phyloP scores from a whole-genome alignment of 805 yeast species.

The Saturnispora hagleri region DNA sequence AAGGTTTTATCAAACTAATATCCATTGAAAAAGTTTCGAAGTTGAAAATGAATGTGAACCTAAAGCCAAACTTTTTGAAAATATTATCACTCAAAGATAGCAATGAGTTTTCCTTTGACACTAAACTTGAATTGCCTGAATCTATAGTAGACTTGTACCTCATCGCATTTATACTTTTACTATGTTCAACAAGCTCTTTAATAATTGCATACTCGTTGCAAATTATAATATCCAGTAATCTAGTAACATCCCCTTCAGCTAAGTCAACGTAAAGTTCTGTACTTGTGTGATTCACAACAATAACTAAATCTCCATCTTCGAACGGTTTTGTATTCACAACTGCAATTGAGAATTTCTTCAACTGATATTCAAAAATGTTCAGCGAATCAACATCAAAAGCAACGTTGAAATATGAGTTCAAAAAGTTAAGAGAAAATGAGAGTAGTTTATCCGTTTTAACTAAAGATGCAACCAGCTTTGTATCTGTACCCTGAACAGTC shows the following conservation, averaged over 20 bases:
- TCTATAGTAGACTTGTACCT: background rate
- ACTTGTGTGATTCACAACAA: constrained; percentile 13
- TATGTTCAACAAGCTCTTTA: constrained; percentile 12
- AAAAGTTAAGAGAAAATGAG: constrained; percentile 18
- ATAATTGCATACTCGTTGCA: constrained; percentile 20
- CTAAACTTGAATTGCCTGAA: background rate
- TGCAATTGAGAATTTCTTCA: constrained; percentile 11
- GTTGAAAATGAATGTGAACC: background rate
- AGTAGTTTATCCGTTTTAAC: constrained; percentile 12
- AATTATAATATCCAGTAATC: constrained; percentile 16
- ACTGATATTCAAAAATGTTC: constrained; percentile 12
- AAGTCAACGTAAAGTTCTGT: constrained; percentile 14
- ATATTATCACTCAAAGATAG: background rate
- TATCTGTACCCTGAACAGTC: constrained; percentile 15
- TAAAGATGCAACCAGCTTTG: constrained; percentile 14
- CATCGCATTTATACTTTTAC: background rate
- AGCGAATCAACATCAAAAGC: constrained; percentile 8
- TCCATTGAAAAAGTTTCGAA: constrained; percentile 1
- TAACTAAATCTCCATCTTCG: constrained; percentile 17
- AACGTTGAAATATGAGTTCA: constrained; percentile 7
- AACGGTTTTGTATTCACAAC: constrained; percentile 18
- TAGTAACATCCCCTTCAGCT: constrained; percentile 17
- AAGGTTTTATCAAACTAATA: constrained; percentile 1
- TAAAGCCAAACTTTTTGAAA: constrained; percentile 1
- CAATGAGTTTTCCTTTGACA: background rate